Conservation (phyloP, 495 filamentous ascomycete species). For the Cercophora scortea region DNA sequence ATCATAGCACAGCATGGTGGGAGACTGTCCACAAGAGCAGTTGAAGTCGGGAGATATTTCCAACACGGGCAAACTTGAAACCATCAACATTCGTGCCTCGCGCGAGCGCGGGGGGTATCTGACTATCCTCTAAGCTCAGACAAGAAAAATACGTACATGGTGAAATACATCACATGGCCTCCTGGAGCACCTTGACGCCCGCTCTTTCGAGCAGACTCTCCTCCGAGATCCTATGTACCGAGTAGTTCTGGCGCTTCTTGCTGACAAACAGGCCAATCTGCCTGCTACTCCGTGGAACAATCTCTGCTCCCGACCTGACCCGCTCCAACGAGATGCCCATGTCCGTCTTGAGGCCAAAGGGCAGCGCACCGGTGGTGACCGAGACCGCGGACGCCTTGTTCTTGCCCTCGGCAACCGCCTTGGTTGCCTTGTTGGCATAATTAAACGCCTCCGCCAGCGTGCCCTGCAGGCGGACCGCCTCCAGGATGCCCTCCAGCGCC, state of each 20-base stretch:
- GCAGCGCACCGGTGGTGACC: constrained; percentile 33
- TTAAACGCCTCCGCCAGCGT: constrained; percentile 63
- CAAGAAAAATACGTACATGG: too few species aligned
- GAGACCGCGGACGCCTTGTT: constrained; percentile 9
- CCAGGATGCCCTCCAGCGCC: constrained; percentile 68
- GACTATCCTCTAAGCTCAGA: neutral
- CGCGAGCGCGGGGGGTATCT: constrained; percentile 1
- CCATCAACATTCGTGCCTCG: too few species aligned
- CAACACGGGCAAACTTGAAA: too few species aligned
- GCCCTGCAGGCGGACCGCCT: constrained; percentile 60
- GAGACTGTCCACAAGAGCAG: too few species aligned
- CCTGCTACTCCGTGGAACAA: constrained; percentile 53
- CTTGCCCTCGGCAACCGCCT: constrained; percentile 10
- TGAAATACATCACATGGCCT: neutral
- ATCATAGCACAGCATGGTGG: too few species aligned
- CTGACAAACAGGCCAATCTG: constrained; percentile 67
- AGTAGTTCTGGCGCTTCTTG: constrained; percentile 67
- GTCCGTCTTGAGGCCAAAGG: constrained; percentile 65
- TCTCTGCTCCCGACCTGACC: constrained; percentile 54
- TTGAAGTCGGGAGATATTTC: too few species aligned
- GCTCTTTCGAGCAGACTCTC: constrained; percentile 9
- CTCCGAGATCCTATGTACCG: constrained; percentile 62
- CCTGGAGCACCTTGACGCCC: neutral
- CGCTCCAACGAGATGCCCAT: constrained; percentile 42
- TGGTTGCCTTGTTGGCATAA: constrained; percentile 46